A percentile compares a stretch with the other conserved stretches of the same genome.
These are phyloP conservation scores for Barnettozyma botsteinii DNA, from an alignment of 805 yeast genomes.

Conservation along the genomic window DNA sequence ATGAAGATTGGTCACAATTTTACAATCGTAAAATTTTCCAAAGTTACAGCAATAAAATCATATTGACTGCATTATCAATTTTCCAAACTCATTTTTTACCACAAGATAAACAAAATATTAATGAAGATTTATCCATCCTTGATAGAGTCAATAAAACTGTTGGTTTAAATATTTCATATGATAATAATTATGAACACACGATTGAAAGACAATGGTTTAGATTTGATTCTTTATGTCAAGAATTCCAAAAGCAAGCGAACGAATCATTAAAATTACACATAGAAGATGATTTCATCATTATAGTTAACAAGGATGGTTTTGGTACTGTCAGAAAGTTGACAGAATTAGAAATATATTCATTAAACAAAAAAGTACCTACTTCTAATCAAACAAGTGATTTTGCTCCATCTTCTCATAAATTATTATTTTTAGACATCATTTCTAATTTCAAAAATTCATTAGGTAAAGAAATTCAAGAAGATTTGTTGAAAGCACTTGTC, in stretches of 20 bases:
- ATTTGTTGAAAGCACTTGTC: constrained; percentile 30
- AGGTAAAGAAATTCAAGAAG: constrained; percentile 30
- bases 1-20: constrained; percentile 32
- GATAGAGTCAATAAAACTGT: constrained; percentile 31
- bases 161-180: constrained; percentile 26
- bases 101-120: constrained; percentile 22
- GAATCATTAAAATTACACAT: constrained; percentile 53
- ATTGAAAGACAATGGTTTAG: constrained; percentile 58
- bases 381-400: not conserved
- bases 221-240: constrained; percentile 67
- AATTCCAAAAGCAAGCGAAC: constrained; percentile 51
- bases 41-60: constrained; percentile 42
- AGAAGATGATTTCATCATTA: constrained; percentile 28
- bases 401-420: constrained; percentile 17
- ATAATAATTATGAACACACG: constrained; percentile 31
- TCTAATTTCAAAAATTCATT: constrained; percentile 37
- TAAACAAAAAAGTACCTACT: constrained; percentile 22
- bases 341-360: constrained; percentile 29
- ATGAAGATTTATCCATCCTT: constrained; percentile 26
- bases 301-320: constrained; percentile 32
- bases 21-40: constrained; percentile 44
- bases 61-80: constrained; percentile 48
- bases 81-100: constrained; percentile 39
- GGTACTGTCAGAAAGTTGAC: constrained; percentile 32
- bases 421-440: constrained; percentile 29